phyloP scores from a whole-genome alignment of 2,329 filamentous ascomycete species.

The Ophiostoma populinum region DNA sequence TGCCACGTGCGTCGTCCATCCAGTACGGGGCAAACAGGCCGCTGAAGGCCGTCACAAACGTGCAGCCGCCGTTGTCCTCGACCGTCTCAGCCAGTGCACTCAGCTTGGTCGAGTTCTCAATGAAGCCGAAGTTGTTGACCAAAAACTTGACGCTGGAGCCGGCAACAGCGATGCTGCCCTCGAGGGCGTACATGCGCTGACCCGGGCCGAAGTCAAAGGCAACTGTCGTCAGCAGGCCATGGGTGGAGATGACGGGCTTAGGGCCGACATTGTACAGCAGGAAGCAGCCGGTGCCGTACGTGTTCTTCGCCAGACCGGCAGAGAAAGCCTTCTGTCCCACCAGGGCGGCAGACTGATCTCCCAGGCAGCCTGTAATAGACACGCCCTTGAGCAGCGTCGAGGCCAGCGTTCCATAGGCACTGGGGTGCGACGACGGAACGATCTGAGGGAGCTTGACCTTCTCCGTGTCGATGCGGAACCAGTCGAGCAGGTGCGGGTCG shows the following conservation, averaged over 20 bases:
- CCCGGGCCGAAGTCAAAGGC: slow-evolving; percentile 59
- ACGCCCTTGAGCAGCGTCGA: slow-evolving; percentile 49
- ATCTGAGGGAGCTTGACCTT: slow-evolving; percentile 68
- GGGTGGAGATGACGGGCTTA: slow-evolving; percentile 67
- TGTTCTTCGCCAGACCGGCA: slow-evolving; percentile 74
- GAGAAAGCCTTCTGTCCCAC: slow-evolving; percentile 74
- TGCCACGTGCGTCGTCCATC: slow-evolving; percentile 85
- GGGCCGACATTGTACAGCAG: slow-evolving; percentile 74
- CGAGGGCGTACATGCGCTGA: slow-evolving; percentile 55
- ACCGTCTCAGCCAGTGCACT: slow-evolving; percentile 34
- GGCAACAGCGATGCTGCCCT: slow-evolving; percentile 70
- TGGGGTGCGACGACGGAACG: slow-evolving; percentile 58
- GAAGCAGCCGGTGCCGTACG: slow-evolving; percentile 81
- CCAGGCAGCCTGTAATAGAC: slow-evolving; percentile 66
- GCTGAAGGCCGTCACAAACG: slow-evolving; percentile 81
- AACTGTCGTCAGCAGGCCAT: slow-evolving; percentile 68
- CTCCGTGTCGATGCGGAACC: slow-evolving; percentile 52
- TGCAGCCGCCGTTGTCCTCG: slow-evolving; percentile 62
- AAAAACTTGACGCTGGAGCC: slow-evolving; percentile 70
- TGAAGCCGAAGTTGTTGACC: slow-evolving; percentile 45
- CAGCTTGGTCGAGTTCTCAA: slow-evolving; percentile 31
- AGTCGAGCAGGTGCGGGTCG: slow-evolving; percentile 57
- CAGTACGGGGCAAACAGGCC: slow-evolving; percentile 87
- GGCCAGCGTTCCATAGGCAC: slow-evolving; percentile 52
- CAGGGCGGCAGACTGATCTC: slow-evolving; percentile 72